Evolutionary conservation across 345 rosid species (phyloP), one percentile per base, ranked within the genome.

Genomic region (Salix brachista): DNA sequence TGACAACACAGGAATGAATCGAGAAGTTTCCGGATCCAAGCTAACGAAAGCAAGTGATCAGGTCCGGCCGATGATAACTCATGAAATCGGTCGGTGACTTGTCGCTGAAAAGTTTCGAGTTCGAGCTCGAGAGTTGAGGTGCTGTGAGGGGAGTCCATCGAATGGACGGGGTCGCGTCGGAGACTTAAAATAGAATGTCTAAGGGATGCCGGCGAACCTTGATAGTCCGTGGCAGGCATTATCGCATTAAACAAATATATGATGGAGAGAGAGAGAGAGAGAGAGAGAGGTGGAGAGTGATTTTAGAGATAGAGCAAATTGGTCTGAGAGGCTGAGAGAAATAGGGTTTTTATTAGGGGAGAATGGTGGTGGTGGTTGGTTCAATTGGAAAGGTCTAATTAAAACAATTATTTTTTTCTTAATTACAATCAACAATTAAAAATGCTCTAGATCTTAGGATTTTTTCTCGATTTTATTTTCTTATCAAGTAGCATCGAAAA

Each of bases 61-160:
- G 81, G 32, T 0, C 67, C 44, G 32, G 75, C 83, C 3, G 84
- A 77, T 16, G 88, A 82, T 21, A 93, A 88, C 77, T 85, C 87
- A 65, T 30, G 14, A 78, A 93, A 91, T n/a, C 84, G 83, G 60
- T 84, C 85, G 6, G 92, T 78, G 8, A 93, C 91, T 66, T 87
- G 90, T 62, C 77, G 85, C 72, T 93, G 94, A 73, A 93, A 90
- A 10, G 87, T 78, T 42, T 90, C 93, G 2, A 90, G 83, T 82
- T 90, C 93, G 9, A 72, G 68, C 41, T 87, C 91, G 56, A 82
- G 86, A 68, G 52, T 62, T 74, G 82, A 69, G 0, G 74, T 25
- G 73, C 60, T 82, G 75, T 79, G 87, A 6, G 79, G 52, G 8
- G 81, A 75, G 36, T 81, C 90, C 86, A 85, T 79, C 6, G 86